Evolutionary conservation across 176 grass and related monocot species (phyloP).

Genomic region (Hyparrhenia diplandra): DNA sequence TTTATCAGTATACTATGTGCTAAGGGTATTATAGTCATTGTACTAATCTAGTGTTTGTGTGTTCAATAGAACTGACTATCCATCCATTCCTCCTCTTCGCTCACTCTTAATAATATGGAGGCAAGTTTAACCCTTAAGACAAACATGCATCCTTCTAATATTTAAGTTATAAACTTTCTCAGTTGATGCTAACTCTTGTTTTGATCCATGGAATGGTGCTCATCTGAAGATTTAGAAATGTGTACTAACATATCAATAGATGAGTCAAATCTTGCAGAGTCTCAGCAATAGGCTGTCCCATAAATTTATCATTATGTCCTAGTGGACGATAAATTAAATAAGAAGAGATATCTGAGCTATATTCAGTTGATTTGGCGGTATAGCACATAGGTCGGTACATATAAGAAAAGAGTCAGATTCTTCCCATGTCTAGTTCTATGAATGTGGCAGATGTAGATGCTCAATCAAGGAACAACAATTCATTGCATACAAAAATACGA

Average conservation of each 20-base stretch:
- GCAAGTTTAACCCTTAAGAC: not conserved
- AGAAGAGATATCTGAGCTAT: not conserved
- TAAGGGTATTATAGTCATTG: not conserved
- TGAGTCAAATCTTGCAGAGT: not conserved
- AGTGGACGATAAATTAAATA: not conserved
- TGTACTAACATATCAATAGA: not conserved
- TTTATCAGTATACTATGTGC: not conserved
- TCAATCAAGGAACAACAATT: not conserved
- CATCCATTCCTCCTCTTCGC: not conserved
- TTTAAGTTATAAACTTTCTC: not conserved
- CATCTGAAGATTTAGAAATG: not conserved
- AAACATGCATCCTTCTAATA: not conserved
- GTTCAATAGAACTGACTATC: not conserved
- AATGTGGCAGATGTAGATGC: not conserved
- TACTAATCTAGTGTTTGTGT: not conserved
- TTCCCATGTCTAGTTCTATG: not conserved
- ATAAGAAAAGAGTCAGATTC: not conserved
- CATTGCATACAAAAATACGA: not conserved
- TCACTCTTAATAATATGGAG: no score
- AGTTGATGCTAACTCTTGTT: not conserved
- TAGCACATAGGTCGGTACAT: not conserved
- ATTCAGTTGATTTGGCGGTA: conserved; percentile 2
- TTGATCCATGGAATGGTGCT: not conserved
- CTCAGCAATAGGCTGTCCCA: not conserved
- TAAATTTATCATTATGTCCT: not conserved